Evolutionary conservation across 495 filamentous ascomycete genomes (phyloP).

Genomic region (Penicillium fimorum): DNA sequence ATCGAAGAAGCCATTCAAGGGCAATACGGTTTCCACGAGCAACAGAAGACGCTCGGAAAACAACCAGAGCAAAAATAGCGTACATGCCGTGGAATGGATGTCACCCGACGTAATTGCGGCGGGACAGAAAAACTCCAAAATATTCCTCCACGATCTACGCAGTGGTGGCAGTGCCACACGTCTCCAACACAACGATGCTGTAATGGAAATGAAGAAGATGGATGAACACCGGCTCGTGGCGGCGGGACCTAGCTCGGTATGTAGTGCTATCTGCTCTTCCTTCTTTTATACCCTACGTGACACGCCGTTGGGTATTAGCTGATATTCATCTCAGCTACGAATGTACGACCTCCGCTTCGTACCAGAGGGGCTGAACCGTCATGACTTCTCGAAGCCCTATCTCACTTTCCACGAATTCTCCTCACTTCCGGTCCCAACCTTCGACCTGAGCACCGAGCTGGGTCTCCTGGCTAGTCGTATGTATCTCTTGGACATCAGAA

Average conservation of each 20-base stretch:
- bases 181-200: slow-evolving; percentile 36
- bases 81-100: slow-evolving; percentile 44
- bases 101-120: slow-evolving; percentile 36
- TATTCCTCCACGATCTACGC: slow-evolving; percentile 42
- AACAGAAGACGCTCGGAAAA: not conserved
- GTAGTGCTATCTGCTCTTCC: slow-evolving; percentile 3
- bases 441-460: slow-evolving; percentile 41
- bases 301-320: not conserved
- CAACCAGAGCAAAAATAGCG: slow-evolving; percentile 5
- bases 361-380: slow-evolving; percentile 32
- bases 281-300: not conserved
- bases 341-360: slow-evolving; percentile 48
- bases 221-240: slow-evolving; percentile 40
- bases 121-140: slow-evolving; percentile 36
- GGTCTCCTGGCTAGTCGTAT: slow-evolving; percentile 41
- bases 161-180: slow-evolving; percentile 33
- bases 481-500: slow-evolving; percentile 3
- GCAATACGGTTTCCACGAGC: slow-evolving; percentile 9
- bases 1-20: slow-evolving; percentile 33
- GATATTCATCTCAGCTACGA: slow-evolving; percentile 30
- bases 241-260: slow-evolving; percentile 38
- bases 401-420: slow-evolving; percentile 35
- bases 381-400: slow-evolving; percentile 37
- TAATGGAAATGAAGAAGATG: slow-evolving; percentile 38
- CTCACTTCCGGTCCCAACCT: slow-evolving; percentile 27